Base-by-base conservation (phyloP, 83 land plant genomes). In the Picea abies region DNA sequence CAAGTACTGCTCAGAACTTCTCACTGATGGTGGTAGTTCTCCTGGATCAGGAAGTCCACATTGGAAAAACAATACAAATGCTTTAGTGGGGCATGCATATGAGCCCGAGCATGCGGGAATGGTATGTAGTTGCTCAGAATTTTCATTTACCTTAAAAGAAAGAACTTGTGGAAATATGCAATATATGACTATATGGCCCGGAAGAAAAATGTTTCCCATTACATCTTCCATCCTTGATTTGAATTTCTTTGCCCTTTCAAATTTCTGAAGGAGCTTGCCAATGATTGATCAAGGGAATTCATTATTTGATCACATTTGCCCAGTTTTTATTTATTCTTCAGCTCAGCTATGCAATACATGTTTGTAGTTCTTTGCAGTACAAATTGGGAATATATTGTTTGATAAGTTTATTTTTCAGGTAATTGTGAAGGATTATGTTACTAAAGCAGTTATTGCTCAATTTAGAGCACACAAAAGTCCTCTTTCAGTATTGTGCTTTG, bases 401-500 rank as follows among this genome's bases (percentile, higher is more conserved):
- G 62, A 79, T 17, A 80, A 64, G 37, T 66, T 44, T 60, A 58
- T 80, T 15, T 78, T 85, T 82, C 93, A 97, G 99, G 98, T 97
- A 72, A 92, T 92, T 32, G 88, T 97, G 9, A 94, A 93, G 70
- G 99, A 97, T 83, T 89, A 90, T 82, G 91, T 94, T 22, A 88
- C 90, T 78, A 91, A 90, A 67, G 90, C 76, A 0, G 84, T 96
- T 49, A 88, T 97, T 62, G 88, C 99, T 3, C 99, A 97, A 47
- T 94, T 97, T 62, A 88, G 91, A 76, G 98, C 99, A 64, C 99
- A 97, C 77, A 81, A 89, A 60, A 96, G 97, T 83, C 94, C 98
- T 25, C 82, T 97, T 68, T 97, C 99, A 41, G 96, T 96, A 35
- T 83, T 97, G 12, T 90, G 97, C 78, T 97, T 97, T 82, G 98